Conservation (phyloP, 768 basidiomycete species). For the Mycena vitilis region DNA sequence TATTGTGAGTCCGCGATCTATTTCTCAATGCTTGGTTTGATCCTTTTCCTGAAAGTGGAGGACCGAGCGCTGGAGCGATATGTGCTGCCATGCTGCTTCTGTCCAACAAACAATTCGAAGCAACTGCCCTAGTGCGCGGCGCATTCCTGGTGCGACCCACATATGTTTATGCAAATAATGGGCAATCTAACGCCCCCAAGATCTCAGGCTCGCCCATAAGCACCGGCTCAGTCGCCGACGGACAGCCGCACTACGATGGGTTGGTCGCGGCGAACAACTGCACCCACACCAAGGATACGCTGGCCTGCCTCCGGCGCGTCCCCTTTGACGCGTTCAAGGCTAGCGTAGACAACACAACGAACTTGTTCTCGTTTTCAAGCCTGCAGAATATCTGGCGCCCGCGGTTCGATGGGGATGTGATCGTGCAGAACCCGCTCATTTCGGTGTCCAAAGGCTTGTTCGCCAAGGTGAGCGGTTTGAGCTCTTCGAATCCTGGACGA, state of each 20-base stretch:
- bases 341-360: conserved; percentile 48
- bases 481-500: neutral
- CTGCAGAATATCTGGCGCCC: conserved; percentile 50
- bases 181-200: neutral
- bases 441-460: conserved; percentile 49
- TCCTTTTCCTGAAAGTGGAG: neutral
- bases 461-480: conserved; percentile 39
- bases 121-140: conserved; percentile 18
- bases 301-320: conserved; percentile 49
- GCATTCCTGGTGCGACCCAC: conserved; percentile 19
- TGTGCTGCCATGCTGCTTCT: conserved; percentile 18
- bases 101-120: conserved; percentile 21
- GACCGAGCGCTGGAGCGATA: conserved; percentile 24
- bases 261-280: conserved; percentile 38
- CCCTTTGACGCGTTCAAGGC: conserved; percentile 44
- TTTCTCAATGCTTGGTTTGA: neutral
- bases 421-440: conserved; percentile 46
- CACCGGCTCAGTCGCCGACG: conserved; percentile 10
- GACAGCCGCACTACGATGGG: conserved; percentile 24
- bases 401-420: conserved; percentile 52
- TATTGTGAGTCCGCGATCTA: neutral
- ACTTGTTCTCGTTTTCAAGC: conserved; percentile 45
- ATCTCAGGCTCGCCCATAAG: conserved; percentile 18
- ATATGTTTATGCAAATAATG: neutral
- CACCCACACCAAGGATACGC: conserved; percentile 38